Evolutionary conservation across 73 alveolate species (phyloP), one percentile per base, ranked within the genome.

Genomic region (Breviolum minutum): DNA sequence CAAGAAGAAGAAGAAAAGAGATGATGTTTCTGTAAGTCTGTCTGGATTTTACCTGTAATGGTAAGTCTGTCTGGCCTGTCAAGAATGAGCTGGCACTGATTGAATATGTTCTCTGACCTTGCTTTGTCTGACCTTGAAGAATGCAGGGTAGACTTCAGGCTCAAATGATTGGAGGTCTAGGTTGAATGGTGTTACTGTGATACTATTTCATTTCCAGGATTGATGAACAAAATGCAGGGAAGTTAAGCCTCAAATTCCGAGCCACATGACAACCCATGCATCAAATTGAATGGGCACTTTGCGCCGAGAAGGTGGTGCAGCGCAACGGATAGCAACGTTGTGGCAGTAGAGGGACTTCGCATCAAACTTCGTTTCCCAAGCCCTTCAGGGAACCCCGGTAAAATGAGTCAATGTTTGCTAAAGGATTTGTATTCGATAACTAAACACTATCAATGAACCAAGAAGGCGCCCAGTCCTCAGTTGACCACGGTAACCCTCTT

Each of bases 61-160:
- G n/a, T n/a, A n/a, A n/a, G n/a, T n/a, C n/a, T n/a, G n/a, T n/a
- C 89, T 9, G 6, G 92, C 92, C 92, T 83, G 92, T 83, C 92
- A 2, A 61, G 17, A 20, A 83, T 19, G 26, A 83, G 5, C 76
- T 83, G 92, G 74, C 92, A 83, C 6, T 5, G 9, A 6, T 1
- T 11, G 61, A 83, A 83, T 9, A 22, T 7, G 74, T 83, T 83
- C 73, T 60, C 61, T 14, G 54, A 54, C 7, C 6, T 16, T 22
- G 12, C 0, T n/a, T 83, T 83, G 73, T 83, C 92, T 5, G 92
- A 83, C 92, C 92, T 83, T 7, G 12, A 74, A 17, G n/a, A n/a
- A n/a, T n/a, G n/a, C n/a, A n/a, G n/a, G n/a, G n/a, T n/a, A n/a
- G n/a, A n/a, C n/a, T n/a, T n/a, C n/a, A n/a, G n/a, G n/a, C n/a